These are phyloP conservation scores for Leavenworthia alabamica DNA, from an alignment of 345 rosid species.

Conservation along the genomic window DNA sequence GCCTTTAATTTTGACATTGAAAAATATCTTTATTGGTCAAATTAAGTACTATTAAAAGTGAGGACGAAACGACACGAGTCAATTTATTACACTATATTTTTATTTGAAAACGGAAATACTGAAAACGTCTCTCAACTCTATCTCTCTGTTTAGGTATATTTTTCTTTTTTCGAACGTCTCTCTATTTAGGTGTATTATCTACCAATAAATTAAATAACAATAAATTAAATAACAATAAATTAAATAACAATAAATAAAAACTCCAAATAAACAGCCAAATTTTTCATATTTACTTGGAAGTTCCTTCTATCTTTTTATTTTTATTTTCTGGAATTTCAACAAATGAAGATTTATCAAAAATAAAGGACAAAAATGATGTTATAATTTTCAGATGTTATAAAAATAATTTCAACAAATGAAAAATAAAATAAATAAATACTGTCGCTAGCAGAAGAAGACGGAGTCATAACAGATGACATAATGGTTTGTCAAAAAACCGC, in stretches of 20 bases:
- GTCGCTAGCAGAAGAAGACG: constrained; percentile 7
- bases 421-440: background rate
- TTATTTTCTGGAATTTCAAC: background rate
- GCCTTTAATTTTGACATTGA: background rate
- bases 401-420: background rate
- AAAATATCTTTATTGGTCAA: background rate
- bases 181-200: no score
- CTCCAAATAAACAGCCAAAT: background rate
- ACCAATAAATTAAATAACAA: no score
- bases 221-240: background rate
- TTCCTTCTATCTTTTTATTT: background rate
- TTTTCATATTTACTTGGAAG: background rate
- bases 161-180: no score
- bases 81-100: background rate
- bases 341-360: background rate
- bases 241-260: background rate
- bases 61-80: constrained; percentile 17
- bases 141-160: background rate
- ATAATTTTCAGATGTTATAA: background rate
- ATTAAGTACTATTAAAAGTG: background rate
- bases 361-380: background rate
- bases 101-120: background rate
- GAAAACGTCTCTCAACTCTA: constrained; percentile 3
- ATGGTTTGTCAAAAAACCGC: constrained; percentile 29
- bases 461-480: constrained; percentile 25